Evolutionary conservation across 768 basidiomycete genomes (phyloP).

Genomic region (Amanita muscaria): DNA sequence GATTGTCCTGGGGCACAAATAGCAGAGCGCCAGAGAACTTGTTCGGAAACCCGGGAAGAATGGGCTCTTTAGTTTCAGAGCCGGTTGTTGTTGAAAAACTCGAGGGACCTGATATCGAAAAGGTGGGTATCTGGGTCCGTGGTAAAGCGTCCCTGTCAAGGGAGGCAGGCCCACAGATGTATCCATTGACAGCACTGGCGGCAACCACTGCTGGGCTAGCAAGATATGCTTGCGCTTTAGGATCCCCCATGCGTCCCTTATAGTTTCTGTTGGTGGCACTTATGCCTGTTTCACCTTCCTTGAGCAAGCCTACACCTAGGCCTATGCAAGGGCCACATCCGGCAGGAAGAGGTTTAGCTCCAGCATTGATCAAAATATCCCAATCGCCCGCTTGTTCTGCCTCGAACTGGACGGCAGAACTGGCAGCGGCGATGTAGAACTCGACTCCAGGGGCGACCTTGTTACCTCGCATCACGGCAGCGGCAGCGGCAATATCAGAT

Average conservation of each 20-base stretch:
- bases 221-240: constrained; percentile 90
- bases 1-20: constrained; percentile 92
- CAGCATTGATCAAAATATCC: constrained; percentile 77
- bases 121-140: constrained; percentile 41
- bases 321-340: constrained; percentile 99
- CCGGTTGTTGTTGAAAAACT: constrained; percentile 21
- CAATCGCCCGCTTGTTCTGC: constrained; percentile 82
- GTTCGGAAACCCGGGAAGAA: constrained; percentile 77
- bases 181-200: constrained; percentile 87
- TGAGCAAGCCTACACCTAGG: constrained; percentile 82
- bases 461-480: constrained; percentile 76
- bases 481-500: constrained; percentile 90
- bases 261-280: constrained; percentile 99
- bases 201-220: constrained; percentile 97
- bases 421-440: constrained; percentile 96
- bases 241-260: constrained; percentile 97
- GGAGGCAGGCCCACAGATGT: constrained; percentile 76
- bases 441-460: constrained; percentile 84
- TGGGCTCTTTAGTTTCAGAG: constrained; percentile 41
- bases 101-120: constrained; percentile 37
- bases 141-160: constrained; percentile 48
- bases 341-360: constrained; percentile 87
- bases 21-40: constrained; percentile 79
- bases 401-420: constrained; percentile 85
- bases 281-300: constrained; percentile 94